Evolutionary conservation across 345 rosid genomes (phyloP), one percentile per base, ranked within the genome.

Genomic region (Lepidium africanum): DNA sequence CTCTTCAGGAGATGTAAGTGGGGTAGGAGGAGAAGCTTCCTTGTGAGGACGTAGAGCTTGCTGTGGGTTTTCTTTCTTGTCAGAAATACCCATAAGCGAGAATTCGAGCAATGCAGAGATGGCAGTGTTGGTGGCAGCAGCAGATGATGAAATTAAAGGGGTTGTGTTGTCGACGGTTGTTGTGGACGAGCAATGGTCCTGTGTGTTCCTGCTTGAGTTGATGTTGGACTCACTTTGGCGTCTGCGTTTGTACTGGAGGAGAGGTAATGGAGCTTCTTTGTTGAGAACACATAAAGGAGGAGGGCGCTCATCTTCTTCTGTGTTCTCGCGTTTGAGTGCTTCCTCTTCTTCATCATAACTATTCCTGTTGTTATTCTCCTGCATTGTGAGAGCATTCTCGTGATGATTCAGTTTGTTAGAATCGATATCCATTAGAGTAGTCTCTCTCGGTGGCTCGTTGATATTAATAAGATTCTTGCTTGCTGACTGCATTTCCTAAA

Each of bases 101-200:
- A 88, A 86, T 66, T 86, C 96, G 67, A 91, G 62, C 65, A 91
- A 69, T 10, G 97, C 87, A 52, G 97, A 88, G 86, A 88, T 17
- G 88, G 78, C 86, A 76, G 37, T 76, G 2, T 85, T 81, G 27
- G 87, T 81, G n/a, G 86, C 87, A 12, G 83, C 67, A 47, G 79
- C 53, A 33, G 72, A 21, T 45, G 72, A 67, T 59, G 78, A 69
- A 11, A 79, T 51, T 55, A 66, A 58, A 8, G 75, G 71, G 3
- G 82, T 57, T 55, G 84, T 70, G 7, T 80, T 84, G 53, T 85
- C 80, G 40, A 86, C 85, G 15, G 86, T 83, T 48, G 83, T 80
- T 43, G 87, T 80, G 43, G 93, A 88, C 10, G 91, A 84, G 72
- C 86, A 80, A 32, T 76, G 88, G 69, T 81, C 91, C 45, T 81